Conservation (phyloP, 1,139 yeast species). For the Saccharomyces hybrid region DNA sequence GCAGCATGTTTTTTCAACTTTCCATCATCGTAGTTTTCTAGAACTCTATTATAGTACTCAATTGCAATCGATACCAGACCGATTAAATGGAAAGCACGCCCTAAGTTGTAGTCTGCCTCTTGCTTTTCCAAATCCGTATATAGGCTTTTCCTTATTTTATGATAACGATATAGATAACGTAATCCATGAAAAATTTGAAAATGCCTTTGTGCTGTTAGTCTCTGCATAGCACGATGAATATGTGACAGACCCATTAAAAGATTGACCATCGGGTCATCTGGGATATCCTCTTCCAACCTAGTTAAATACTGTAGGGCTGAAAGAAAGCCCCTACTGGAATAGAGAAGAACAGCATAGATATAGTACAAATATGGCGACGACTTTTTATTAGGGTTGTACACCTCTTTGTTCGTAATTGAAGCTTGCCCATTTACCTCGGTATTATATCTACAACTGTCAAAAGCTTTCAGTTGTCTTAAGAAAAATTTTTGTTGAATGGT, state of each 20-base stretch:
- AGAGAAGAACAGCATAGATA: constrained; percentile 71
- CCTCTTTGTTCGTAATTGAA: constrained; percentile 45
- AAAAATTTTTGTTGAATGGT: constrained; percentile 85
- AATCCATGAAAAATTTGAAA: constrained; percentile 82
- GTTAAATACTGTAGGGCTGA: constrained; percentile 67
- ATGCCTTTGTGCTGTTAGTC: constrained; percentile 80
- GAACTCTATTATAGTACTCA: constrained; percentile 60
- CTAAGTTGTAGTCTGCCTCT: constrained; percentile 79
- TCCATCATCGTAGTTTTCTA: constrained; percentile 40
- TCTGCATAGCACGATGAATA: constrained; percentile 87
- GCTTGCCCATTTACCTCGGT: constrained; percentile 71
- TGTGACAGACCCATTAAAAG: constrained; percentile 72
- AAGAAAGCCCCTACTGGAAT: constrained; percentile 75
- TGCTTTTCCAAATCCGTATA: constrained; percentile 47
- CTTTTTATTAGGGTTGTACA: constrained; percentile 36
- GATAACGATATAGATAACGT: constrained; percentile 67
- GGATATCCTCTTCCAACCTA: constrained; percentile 54
- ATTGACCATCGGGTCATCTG: constrained; percentile 72
- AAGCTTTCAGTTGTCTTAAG: constrained; percentile 81
- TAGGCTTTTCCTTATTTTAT: constrained; percentile 36
- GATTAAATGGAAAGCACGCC: constrained; percentile 74
- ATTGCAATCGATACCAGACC: constrained; percentile 72
- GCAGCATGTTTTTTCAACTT: constrained; percentile 75
- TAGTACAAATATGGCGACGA: constrained; percentile 69
- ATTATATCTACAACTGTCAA: constrained; percentile 56